These are phyloP conservation scores for Agrostemma githago DNA, from an alignment of 148 eudicot species.

Conservation along the genomic window DNA sequence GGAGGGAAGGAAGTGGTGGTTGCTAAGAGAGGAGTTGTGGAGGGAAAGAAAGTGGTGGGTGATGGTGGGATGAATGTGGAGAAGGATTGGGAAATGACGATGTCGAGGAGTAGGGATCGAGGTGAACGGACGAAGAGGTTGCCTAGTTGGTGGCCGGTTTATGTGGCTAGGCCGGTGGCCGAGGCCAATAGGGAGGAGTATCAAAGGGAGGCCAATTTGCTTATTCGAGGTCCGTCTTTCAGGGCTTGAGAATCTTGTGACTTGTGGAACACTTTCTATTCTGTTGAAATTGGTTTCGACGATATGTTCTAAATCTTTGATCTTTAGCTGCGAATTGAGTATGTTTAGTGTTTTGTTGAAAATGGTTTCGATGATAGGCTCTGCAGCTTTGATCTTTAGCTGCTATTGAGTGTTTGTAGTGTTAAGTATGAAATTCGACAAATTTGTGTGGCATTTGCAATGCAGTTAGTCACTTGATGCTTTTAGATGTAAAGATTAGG, in stretches of 20 bases:
- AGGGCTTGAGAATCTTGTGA: not conserved
- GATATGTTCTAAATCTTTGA: not conserved
- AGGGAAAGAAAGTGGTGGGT: not conserved
- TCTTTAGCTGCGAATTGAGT: not conserved
- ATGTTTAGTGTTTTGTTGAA: not conserved
- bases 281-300: not conserved
- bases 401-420: not conserved
- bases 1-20: slow-evolving; percentile 87
- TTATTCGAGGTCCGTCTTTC: slow-evolving; percentile 56
- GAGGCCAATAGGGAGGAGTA: slow-evolving; percentile 39
- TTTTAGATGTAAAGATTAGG: not conserved
- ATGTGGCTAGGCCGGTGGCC: slow-evolving; percentile 24
- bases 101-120: slow-evolving; percentile 17
- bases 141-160: slow-evolving; percentile 87
- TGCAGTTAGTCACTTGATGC: not conserved
- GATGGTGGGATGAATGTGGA: slow-evolving; percentile 10
- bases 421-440: not conserved
- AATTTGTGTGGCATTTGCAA: not conserved
- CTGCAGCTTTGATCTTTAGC: not conserved
- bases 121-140: slow-evolving; percentile 39
- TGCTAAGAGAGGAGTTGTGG: slow-evolving; percentile 27
- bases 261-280: not conserved
- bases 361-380: not conserved
- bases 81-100: slow-evolving; percentile 20
- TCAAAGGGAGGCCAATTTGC: slow-evolving; percentile 56